These are phyloP conservation scores for Sphagnurus paluster DNA, from an alignment of 1,284 basidiomycete species.

Conservation along the genomic window DNA sequence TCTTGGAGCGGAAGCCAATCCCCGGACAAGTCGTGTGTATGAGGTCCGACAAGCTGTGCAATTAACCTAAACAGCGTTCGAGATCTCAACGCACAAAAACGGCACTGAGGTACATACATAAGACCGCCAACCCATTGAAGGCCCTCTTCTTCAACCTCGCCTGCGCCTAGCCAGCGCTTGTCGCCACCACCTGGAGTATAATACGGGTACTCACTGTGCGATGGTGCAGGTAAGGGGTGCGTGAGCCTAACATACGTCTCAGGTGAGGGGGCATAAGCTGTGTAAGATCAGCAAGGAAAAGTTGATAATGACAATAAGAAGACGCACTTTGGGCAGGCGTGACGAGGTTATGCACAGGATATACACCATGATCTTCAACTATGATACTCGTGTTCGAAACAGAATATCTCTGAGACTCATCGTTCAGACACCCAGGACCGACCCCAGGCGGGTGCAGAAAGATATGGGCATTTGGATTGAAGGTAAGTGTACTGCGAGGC, in stretches of 20 bases:
- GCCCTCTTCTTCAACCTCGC: conserved; percentile 58
- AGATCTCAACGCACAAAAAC: background rate
- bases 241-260: conserved; percentile 43
- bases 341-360: conserved; percentile 31
- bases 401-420: conserved; percentile 20
- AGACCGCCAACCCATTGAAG: conserved; percentile 71
- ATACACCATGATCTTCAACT: conserved; percentile 41
- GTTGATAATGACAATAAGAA: background rate
- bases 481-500: conserved; percentile 52
- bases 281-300: conserved; percentile 7
- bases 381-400: conserved; percentile 16
- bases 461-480: conserved; percentile 64
- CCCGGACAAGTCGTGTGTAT: conserved; percentile 37
- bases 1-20: conserved; percentile 44
- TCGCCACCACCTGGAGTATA: conserved; percentile 69
- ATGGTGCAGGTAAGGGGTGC: conserved; percentile 54
- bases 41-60: conserved; percentile 56
- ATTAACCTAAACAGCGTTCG: conserved; percentile 48
- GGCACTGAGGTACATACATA: conserved; percentile 46
- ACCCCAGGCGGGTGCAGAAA: conserved; percentile 72
- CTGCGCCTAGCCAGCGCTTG: conserved; percentile 58
- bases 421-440: conserved; percentile 26
- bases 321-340: conserved; percentile 26
- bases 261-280: conserved; percentile 23
- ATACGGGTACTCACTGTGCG: conserved; percentile 67